Percentiles rank a stretch among this genome's conserved stretches.
These are phyloP conservation scores for Rhynchospora pubera DNA, from an alignment of 176 grass and related monocot genomes.

Conservation along the genomic window DNA sequence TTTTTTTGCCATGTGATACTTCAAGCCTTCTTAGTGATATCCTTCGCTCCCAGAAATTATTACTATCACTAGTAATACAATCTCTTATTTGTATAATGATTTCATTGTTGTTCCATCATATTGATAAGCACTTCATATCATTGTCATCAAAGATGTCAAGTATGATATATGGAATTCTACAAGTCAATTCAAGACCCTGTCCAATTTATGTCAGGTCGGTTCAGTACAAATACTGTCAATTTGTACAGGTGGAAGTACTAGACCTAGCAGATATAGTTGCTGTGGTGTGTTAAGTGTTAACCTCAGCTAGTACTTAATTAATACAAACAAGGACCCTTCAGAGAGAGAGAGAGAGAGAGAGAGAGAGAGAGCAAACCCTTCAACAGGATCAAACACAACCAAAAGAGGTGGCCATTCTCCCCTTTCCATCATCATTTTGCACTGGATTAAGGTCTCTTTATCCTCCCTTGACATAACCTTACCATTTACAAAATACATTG, in stretches of 20 bases:
- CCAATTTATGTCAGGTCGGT: neutral
- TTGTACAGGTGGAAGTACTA: neutral
- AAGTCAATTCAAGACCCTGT: neutral
- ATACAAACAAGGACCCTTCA: neutral
- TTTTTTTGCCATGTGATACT: neutral
- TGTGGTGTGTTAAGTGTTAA: neutral
- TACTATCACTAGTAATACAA: neutral
- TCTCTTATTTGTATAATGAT: neutral
- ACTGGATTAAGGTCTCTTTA: constrained; percentile 47
- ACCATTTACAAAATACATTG: neutral
- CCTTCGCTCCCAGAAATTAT: neutral
- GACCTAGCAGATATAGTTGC: neutral
- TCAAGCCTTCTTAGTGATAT: neutral
- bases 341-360: too few relatives aligned
- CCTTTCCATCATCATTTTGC: constrained; percentile 76
- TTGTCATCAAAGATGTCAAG: neutral
- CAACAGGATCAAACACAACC: constrained; percentile 65
- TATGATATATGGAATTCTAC: neutral
- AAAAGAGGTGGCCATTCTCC: constrained; percentile 73
- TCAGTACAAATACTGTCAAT: neutral
- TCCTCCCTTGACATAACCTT: constrained; percentile 75
- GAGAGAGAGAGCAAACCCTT: constrained; percentile 43
- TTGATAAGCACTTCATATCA: neutral
- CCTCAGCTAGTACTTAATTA: neutral
- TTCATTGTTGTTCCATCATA: neutral